Conservation (phyloP, 1,139 yeast species). For the Hyphopichia wangnamkhiaoensis region DNA sequence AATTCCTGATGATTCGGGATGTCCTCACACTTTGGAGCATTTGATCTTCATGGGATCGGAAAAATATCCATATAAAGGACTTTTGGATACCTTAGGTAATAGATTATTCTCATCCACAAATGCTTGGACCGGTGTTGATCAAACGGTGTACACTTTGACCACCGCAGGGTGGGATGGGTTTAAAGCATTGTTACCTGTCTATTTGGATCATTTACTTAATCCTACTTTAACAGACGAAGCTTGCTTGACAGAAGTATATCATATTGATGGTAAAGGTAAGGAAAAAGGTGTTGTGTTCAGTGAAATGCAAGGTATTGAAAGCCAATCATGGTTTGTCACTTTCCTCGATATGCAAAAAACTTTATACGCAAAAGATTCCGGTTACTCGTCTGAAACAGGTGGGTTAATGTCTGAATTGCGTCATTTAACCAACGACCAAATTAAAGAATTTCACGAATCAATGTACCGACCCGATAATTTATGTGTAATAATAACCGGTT, state of each 20-base stretch:
- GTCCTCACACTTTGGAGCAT: slow-evolving; percentile 96
- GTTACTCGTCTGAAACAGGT: slow-evolving; percentile 93
- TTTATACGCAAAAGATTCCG: slow-evolving; percentile 62
- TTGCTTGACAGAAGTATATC: slow-evolving; percentile 92
- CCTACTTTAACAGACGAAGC: slow-evolving; percentile 92
- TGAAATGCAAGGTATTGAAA: slow-evolving; percentile 95
- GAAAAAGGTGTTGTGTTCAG: slow-evolving; percentile 97
- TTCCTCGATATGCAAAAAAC: slow-evolving; percentile 61
- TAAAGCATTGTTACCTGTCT: slow-evolving; percentile 77
- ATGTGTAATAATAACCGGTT: slow-evolving; percentile 80
- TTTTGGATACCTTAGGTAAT: slow-evolving; percentile 84
- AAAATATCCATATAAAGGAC: slow-evolving; percentile 87
- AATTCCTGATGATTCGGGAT: slow-evolving; percentile 81
- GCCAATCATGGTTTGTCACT: slow-evolving; percentile 74
- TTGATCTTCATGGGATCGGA: slow-evolving; percentile 92
- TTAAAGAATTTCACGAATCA: slow-evolving; percentile 68
- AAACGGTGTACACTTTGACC: slow-evolving; percentile 87
- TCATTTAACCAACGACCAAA: slow-evolving; percentile 68
- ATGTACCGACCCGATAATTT: slow-evolving; percentile 84
- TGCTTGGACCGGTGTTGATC: slow-evolving; percentile 98
- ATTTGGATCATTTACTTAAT: slow-evolving; percentile 79
- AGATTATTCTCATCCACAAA: slow-evolving; percentile 84
- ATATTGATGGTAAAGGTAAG: slow-evolving; percentile 84
- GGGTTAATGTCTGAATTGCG: slow-evolving; percentile 82
- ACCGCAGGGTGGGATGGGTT: slow-evolving; percentile 99